phyloP scores from a whole-genome alignment of 2,329 filamentous ascomycete species.

The Exophiala aquamarina region DNA sequence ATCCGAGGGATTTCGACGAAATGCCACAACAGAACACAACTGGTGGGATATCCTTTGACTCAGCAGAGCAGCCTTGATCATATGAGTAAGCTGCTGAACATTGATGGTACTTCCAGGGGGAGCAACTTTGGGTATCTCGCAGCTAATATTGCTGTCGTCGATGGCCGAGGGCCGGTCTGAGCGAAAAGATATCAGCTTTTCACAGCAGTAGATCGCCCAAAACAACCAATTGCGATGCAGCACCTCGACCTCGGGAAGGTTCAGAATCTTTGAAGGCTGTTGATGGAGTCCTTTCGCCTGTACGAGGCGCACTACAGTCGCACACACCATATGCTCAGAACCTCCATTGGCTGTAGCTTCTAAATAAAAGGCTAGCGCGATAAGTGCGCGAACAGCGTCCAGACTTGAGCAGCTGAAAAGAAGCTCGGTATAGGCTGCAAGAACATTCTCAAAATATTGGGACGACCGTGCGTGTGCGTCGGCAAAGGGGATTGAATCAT shows the following conservation, averaged over 20 bases:
- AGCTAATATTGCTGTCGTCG: conserved; percentile 7
- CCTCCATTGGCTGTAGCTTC: neutral
- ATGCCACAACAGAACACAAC: neutral
- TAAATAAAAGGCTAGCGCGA: neutral
- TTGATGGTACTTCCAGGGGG: too few species aligned
- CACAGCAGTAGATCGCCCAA: conserved; percentile 3
- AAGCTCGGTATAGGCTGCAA: neutral
- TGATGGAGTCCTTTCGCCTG: conserved; percentile 8
- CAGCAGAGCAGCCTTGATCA: too few species aligned
- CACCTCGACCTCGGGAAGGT: neutral
- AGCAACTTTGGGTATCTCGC: conserved; percentile 2
- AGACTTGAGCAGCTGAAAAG: conserved; percentile 1
- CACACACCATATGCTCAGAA: neutral
- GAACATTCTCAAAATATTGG: conserved; percentile 2
- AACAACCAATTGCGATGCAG: conserved; percentile 1
- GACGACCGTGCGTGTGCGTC: neutral
- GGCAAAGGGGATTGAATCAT: neutral
- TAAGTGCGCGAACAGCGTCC: neutral
- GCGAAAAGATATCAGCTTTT: neutral
- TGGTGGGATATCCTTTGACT: too few species aligned
- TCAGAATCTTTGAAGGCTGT: neutral
- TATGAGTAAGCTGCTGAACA: too few species aligned
- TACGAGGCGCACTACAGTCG: neutral
- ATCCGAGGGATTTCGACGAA: neutral
- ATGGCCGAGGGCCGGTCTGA: conserved; percentile 7